Base-by-base conservation (phyloP, 2,329 filamentous ascomycete genomes). In the Alternaria rosae region DNA sequence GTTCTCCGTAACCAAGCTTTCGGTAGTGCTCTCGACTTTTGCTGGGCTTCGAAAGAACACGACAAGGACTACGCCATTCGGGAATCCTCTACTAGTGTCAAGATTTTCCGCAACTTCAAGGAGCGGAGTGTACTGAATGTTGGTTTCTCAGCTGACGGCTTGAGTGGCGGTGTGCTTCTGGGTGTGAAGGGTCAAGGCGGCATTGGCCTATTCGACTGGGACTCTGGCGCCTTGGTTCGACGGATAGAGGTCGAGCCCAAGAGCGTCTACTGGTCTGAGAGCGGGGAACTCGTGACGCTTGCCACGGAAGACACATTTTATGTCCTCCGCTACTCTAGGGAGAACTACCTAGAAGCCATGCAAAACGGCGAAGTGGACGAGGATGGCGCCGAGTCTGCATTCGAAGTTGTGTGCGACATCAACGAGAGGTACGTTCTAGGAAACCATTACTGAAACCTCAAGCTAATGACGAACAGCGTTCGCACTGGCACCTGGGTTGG, bases 1-100 rank as follows among this genome's bases (percentile, higher is more conserved):
- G 94, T 94, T 4, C 97, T 96, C 87, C 90, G 95, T 78, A 98
- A 99, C 82, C 97, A 98, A 84, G 93, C 93, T 4, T 99, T 99
- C 75, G 95, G 95, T 21, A 94, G 92, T 42, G 95, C 94, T 7
- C 83, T 98, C 54, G 95, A 99, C 81, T 99, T 99, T 79, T 94
- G 92, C 11, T 99, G 95, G 95, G 94, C 91, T 0, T 92, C 92
- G 45, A 97, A 97, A 81, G 94, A 97, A 61, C 97, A 97, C 82
- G 97, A 93, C 83, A 98, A 97, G 79, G 95, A 99, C 79, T 98
- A 97, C 76, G 95, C 95, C 41, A 98, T 99, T 71, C 91, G 95
- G 35, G 95, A 99, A 81, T 97, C 94, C 5, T 83, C 91, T 26
- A 97, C 94, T 51, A 97, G 92, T 74, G 93, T 99, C 74, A 97